Conservation (phyloP, 768 basidiomycete genomes). For the Mycena galopus region DNA sequence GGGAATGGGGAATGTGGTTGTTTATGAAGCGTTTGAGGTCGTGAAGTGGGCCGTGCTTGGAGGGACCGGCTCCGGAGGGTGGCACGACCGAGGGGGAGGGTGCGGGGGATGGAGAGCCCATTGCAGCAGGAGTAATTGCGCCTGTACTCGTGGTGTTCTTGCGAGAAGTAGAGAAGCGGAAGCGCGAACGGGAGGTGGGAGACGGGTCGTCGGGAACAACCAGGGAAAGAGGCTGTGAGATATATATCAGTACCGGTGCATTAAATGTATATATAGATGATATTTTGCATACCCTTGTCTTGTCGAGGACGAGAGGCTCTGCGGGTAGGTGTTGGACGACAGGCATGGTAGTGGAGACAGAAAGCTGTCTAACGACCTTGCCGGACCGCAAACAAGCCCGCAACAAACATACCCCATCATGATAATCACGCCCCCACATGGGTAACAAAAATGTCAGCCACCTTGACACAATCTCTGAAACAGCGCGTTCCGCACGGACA, state of each 20-base stretch:
- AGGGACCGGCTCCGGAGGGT: slow-evolving; percentile 27
- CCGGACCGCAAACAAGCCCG: background rate
- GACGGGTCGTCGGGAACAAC: slow-evolving; percentile 21
- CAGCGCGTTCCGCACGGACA: background rate
- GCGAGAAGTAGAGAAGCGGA: slow-evolving; percentile 40
- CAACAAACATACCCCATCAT: background rate
- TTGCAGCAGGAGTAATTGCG: slow-evolving; percentile 31
- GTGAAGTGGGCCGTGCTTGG: slow-evolving; percentile 78
- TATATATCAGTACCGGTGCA: too few relatives aligned
- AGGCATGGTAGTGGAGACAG: background rate
- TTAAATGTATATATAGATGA: background rate
- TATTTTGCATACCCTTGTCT: background rate
- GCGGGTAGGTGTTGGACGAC: background rate
- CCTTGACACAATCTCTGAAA: background rate
- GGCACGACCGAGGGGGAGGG: slow-evolving; percentile 39
- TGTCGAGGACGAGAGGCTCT: background rate
- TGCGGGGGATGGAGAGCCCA: slow-evolving; percentile 12
- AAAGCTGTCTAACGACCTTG: background rate
- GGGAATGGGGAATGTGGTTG: slow-evolving; percentile 82
- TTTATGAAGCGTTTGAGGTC: slow-evolving; percentile 97
- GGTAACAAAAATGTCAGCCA: background rate
- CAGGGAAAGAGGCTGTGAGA: slow-evolving; percentile 9
- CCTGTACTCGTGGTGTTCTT: slow-evolving; percentile 30
- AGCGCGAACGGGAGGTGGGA: slow-evolving; percentile 38
- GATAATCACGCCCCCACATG: background rate